Evolutionary conservation across 1,139 yeast genomes (phyloP).

Genomic region (Candida sojae): DNA sequence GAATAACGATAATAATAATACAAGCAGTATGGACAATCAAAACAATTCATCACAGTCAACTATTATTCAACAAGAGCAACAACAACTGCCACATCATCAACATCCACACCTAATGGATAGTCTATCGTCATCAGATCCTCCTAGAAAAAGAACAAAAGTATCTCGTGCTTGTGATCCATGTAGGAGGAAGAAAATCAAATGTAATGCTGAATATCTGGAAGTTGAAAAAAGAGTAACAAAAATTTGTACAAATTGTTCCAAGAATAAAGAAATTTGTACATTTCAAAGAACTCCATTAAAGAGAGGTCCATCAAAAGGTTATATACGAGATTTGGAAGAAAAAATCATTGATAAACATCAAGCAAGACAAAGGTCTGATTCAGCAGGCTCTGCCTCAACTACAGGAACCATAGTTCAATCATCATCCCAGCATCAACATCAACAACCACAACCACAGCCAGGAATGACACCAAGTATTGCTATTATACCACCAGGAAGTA

Average conservation of each 20-base stretch:
- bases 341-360: conserved; percentile 15
- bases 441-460: conserved; percentile 7
- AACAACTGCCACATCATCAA: conserved; percentile 1
- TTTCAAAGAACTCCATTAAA: conserved; percentile 71
- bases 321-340: conserved; percentile 47
- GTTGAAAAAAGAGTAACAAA: conserved; percentile 46
- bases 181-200: conserved; percentile 61
- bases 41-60: conserved; percentile 2
- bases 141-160: conserved; percentile 64
- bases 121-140: conserved; percentile 17
- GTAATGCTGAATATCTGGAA: conserved; percentile 56
- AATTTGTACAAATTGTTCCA: conserved; percentile 58
- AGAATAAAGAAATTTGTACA: conserved; percentile 55
- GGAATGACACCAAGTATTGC: conserved; percentile 1
- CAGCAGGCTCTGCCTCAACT: background rate
- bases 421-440: conserved; percentile 5
- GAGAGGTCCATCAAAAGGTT: conserved; percentile 79
- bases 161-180: conserved; percentile 72
- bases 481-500: background rate
- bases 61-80: conserved; percentile 5
- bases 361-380: background rate
- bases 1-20: conserved; percentile 17
- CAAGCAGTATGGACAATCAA: conserved; percentile 14
- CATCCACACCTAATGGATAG: background rate
- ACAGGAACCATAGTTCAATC: background rate